A percentile compares a stretch with the other conserved stretches of the same genome.
Conservation (phyloP, 2,329 filamentous ascomycete genomes). For the Coleophoma cylindrospora region DNA sequence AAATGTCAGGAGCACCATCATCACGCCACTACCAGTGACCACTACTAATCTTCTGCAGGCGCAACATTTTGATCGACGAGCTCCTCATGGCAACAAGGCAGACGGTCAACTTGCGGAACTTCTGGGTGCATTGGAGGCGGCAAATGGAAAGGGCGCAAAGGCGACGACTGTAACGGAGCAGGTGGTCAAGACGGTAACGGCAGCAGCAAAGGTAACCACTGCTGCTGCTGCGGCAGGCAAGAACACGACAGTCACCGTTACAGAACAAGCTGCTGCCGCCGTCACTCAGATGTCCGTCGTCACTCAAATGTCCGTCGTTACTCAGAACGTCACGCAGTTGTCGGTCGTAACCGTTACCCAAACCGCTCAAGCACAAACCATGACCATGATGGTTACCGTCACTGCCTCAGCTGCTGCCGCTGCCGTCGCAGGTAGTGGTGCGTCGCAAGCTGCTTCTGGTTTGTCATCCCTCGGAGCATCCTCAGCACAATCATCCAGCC, state of each 20-base stretch:
- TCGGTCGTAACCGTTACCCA: conserved; percentile 31
- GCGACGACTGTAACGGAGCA: neutral
- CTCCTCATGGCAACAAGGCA: conserved; percentile 2
- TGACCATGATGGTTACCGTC: conserved; percentile 7
- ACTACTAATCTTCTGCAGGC: neutral
- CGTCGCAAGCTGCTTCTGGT: conserved; percentile 3
- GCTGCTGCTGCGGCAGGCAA: conserved; percentile 11
- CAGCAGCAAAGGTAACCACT: conserved; percentile 15
- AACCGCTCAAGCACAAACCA: conserved; percentile 25
- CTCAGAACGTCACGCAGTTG: conserved; percentile 27
- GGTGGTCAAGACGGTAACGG: conserved; percentile 28
- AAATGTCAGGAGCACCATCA: conserved; percentile 12
- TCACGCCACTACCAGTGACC: neutral
- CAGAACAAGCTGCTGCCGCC: conserved; percentile 15
- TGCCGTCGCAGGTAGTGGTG: neutral
- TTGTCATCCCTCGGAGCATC: neutral
- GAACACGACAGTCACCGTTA: conserved; percentile 22
- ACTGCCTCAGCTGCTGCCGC: conserved; percentile 6
- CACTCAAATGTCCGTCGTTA: conserved; percentile 31
- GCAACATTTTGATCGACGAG: conserved; percentile 2
- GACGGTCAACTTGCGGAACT: conserved; percentile 13
- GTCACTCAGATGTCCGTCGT: conserved; percentile 1
- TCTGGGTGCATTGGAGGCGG: conserved; percentile 14
- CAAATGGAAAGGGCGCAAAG: conserved; percentile 2
- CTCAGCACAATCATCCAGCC: neutral